Percentiles rank a stretch among this genome's conserved stretches.
Evolutionary conservation across 352 stramenopile species (phyloP).

Genomic region (Pythium grandisporangium): DNA sequence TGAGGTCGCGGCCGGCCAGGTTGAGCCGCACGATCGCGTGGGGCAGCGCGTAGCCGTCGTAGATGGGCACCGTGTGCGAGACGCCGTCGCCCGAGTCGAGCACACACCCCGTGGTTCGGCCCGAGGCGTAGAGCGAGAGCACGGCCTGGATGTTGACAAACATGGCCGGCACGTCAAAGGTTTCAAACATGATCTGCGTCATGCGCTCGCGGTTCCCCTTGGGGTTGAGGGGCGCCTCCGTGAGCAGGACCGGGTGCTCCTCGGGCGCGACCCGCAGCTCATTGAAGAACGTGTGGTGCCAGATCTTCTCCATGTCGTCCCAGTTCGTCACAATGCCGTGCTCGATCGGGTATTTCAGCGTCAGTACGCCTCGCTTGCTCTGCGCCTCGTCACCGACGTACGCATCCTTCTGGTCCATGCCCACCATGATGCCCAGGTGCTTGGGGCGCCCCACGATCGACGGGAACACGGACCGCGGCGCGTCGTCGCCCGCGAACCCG

Average conservation of each 20-base stretch:
- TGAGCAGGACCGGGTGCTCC: conserved; percentile 94
- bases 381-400: conserved; percentile 92
- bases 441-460: conserved; percentile 95
- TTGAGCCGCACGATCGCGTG: conserved; percentile 94
- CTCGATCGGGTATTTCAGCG: conserved; percentile 96
- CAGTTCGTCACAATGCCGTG: conserved; percentile 99
- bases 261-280: conserved; percentile 92
- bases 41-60: conserved; percentile 92
- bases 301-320: conserved; percentile 99
- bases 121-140: conserved; percentile 92
- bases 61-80: conserved; percentile 89
- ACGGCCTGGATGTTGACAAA: conserved; percentile 94
- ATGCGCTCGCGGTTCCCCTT: conserved; percentile 89
- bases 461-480: conserved; percentile 94
- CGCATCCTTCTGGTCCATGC: conserved; percentile 94
- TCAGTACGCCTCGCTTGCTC: conserved; percentile 91
- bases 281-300: conserved; percentile 99
- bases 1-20: conserved; percentile 90
- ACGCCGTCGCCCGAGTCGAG: conserved; percentile 92
- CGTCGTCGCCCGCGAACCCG: conserved; percentile 96
- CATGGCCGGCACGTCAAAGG: conserved; percentile 90
- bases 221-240: conserved; percentile 92
- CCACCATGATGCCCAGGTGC: conserved; percentile 96
- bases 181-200: conserved; percentile 97
- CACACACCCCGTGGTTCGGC: conserved; percentile 92